Evolutionary conservation across 768 basidiomycete species (phyloP).

Genomic region (Suillus brevipes): DNA sequence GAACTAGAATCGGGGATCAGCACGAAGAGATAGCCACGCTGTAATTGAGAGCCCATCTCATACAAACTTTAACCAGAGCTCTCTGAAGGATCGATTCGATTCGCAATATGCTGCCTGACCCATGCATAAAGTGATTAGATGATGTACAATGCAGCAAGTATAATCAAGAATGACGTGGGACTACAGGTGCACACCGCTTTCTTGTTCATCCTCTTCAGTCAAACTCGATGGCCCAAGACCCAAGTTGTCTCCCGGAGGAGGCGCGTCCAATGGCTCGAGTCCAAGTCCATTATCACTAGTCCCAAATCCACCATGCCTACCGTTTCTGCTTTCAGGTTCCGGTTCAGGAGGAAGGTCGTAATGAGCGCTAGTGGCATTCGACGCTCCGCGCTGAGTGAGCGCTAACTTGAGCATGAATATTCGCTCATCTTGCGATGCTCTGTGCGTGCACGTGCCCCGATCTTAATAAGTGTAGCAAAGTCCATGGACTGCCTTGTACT

Average conservation of each 20-base stretch:
- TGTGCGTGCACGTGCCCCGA: slow-evolving; percentile 31
- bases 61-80: background rate
- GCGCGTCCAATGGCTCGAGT: background rate
- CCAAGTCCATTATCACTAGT: slow-evolving; percentile 4
- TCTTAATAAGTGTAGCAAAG: slow-evolving; percentile 9
- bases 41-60: background rate
- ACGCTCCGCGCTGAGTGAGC: slow-evolving; percentile 55
- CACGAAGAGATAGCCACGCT: background rate
- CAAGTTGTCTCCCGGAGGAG: background rate
- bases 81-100: background rate
- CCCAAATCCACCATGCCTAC: slow-evolving; percentile 1
- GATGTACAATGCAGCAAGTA: background rate
- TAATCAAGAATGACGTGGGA: background rate
- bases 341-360: slow-evolving; percentile 2
- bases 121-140: background rate
- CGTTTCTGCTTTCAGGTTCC: background rate
- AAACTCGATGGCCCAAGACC: background rate
- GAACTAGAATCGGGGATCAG: background rate
- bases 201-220: background rate
- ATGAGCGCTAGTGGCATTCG: background rate
- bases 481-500: slow-evolving; percentile 1
- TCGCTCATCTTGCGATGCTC: slow-evolving; percentile 78
- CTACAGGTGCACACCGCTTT: background rate
- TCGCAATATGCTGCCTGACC: background rate
- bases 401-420: slow-evolving; percentile 68